Base-by-base conservation (phyloP, 2,329 filamentous ascomycete genomes). In the Aschersonia sp. region DNA sequence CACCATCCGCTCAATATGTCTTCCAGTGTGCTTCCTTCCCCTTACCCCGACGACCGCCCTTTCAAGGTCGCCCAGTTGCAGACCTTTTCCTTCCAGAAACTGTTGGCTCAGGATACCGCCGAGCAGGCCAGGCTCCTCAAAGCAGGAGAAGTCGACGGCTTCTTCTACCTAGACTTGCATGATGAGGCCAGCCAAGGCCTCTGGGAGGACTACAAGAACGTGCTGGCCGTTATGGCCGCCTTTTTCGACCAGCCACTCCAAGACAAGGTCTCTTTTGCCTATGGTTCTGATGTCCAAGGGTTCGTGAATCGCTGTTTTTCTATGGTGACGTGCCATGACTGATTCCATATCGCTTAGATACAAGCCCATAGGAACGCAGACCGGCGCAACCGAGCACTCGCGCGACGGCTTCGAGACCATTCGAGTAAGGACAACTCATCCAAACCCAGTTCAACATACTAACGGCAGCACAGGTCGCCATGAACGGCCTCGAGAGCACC, bases 111-210 rank as follows among this genome's bases (percentile, higher is more conserved):
- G 29, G 40, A 47, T 35, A 30, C 31, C 10, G 31, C 9, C 20
- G 46, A 47, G 46, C 30, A 44, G 5, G 20, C 31, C 9, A 47
- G n/a, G 31, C 47, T 48, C 4, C 10, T 48, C 7, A 30, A 6
- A 4, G 43, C 47, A 4, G 41, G 43, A 29, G 44, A 45, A 20
- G 32, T 7, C 5, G 43, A 45, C 31, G 47, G 47, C 2, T 48
- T 48, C 40, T 48, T 48, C 38, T 48, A 46, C 29, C 47, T 48
- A 4, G 47, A 48, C 38, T 44, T 48, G n/a, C 12, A 28, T 7
- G 31, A 35, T 4, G 20, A n/a, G 9, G 44, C 20, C 5, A 20
- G 30, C 28, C 32, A 45, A 35, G 9, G 20, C 7, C 20, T 48
- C 9, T 43, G 32, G 43, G 42, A 43, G 28, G 40, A 43, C n/a